Base-by-base conservation (phyloP, 208 protist species). In the Acanthamoeba quina region DNA sequence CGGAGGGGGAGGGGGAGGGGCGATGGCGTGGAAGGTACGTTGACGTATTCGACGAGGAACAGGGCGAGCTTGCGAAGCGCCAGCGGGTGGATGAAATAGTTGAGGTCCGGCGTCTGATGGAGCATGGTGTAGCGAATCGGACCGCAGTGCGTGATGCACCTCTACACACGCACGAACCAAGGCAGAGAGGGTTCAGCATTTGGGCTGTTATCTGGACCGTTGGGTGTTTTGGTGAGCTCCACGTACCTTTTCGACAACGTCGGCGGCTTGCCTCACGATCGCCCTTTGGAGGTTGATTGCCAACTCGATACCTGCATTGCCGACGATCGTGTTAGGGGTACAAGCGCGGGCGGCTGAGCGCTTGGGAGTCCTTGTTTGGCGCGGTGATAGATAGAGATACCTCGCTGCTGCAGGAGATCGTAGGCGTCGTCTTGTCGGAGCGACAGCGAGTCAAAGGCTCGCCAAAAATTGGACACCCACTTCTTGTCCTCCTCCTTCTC, bases 181-280 rank as follows among this genome's bases (percentile, higher is more conserved):
- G n/a, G n/a, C 64, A 66, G n/a, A n/a, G n/a, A n/a, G n/a, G n/a
- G n/a, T n/a, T n/a, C n/a, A n/a, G n/a, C n/a, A n/a, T n/a, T n/a
- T n/a, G n/a, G n/a, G n/a, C n/a, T n/a, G n/a, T n/a, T n/a, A 10
- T 47, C 41, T 47, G 41, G 41, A 4, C 58, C 58, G 7, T 11
- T 1, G 6, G 26, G 58, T 6, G n/a, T 31, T 72, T 9, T 2
- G 64, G 10, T 7, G 15, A 72, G 11, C 15, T 31, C n/a, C 5
- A 34, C 5, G 41, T 6, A 86, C 78, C 78, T 86, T 86, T 29
- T 86, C 85, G 9, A 91, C 47, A 29, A 91, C 37, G 26, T 66
- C 85, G 31, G 85, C 85, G 2, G 83, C 94, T 89, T 95, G 94
- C 44, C 89, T 52, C 29, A 94, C 89, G 6, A 96, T 92, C 41